phyloP scores from a whole-genome alignment of 495 filamentous ascomycete genomes.

The Staphylotrichum longicolle region DNA sequence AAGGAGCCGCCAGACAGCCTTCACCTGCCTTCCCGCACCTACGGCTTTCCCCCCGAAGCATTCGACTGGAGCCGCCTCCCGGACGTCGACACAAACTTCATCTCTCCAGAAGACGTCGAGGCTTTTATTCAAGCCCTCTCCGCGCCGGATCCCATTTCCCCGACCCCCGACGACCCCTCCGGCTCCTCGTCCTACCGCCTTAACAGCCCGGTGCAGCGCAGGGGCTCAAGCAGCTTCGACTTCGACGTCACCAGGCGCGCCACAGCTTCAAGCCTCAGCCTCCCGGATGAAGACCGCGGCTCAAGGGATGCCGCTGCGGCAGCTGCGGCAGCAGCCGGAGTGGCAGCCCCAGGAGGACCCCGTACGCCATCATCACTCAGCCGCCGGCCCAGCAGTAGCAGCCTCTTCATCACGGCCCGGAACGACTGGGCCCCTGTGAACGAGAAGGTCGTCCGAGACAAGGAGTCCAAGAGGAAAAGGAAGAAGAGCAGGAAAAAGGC shows the following conservation, averaged over 20 bases:
- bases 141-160: slow-evolving; percentile 48
- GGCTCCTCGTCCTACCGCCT: slow-evolving; percentile 26
- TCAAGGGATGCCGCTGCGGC: slow-evolving; percentile 18
- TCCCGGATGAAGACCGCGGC: slow-evolving; percentile 22
- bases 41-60: slow-evolving; percentile 48
- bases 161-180: slow-evolving; percentile 39
- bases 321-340: slow-evolving; percentile 24
- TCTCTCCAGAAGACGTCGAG: slow-evolving; percentile 54
- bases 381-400: slow-evolving; percentile 27
- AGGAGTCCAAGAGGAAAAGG: slow-evolving; percentile 6
- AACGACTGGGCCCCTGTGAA: slow-evolving; percentile 85
- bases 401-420: slow-evolving; percentile 64
- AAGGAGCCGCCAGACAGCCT: neutral
- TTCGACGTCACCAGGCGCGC: slow-evolving; percentile 22
- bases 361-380: neutral
- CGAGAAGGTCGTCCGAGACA: slow-evolving; percentile 56
- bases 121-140: slow-evolving; percentile 58
- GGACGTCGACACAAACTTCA: slow-evolving; percentile 65
- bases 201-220: slow-evolving; percentile 26
- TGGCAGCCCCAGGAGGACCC: slow-evolving; percentile 7
- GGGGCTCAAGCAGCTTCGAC: slow-evolving; percentile 25
- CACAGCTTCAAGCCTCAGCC: slow-evolving; percentile 5
- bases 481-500: slow-evolving; percentile 34
- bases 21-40: slow-evolving; percentile 31
- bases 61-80: slow-evolving; percentile 54